Percentiles rank a stretch among this genome's conserved stretches.
Evolutionary conservation across 225 moss, liverwort and hornwort genomes (phyloP).

Genomic region (Rhytidiadelphus loreus): DNA sequence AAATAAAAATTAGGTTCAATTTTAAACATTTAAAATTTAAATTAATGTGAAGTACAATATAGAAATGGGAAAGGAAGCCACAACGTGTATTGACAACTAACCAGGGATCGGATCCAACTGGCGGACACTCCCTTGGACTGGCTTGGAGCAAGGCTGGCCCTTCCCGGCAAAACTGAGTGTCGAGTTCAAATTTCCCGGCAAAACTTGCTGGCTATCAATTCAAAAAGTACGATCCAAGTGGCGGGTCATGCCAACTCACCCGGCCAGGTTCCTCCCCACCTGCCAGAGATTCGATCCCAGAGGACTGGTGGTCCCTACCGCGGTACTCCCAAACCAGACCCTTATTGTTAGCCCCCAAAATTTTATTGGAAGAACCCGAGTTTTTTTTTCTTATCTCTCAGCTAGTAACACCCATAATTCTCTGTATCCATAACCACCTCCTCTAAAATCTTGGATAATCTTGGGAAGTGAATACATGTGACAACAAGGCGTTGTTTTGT

Average conservation of each 20-base stretch:
- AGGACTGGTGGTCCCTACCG: background rate
- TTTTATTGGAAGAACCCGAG: background rate
- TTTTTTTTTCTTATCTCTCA: no score
- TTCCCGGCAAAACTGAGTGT: constrained; percentile 19
- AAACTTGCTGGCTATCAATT: background rate
- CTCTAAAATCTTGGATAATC: no score
- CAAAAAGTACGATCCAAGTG: constrained; percentile 29
- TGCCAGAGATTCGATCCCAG: background rate
- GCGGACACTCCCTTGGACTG: background rate
- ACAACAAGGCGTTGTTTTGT: no score
- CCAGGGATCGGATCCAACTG: background rate
- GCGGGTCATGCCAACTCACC: constrained; percentile 22
- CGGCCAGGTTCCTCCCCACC: background rate
- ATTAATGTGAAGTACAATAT: no score
- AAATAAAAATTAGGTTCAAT: background rate
- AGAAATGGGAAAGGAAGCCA: background rate
- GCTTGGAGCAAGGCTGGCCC: background rate
- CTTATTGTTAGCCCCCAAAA: background rate
- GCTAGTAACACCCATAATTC: no score
- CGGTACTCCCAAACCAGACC: background rate
- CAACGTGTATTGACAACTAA: background rate
- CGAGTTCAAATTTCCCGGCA: constrained; percentile 38
- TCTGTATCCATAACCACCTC: no score
- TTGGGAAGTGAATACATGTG: no score
- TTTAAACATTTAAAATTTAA: background rate